Conservation (phyloP, 1,284 basidiomycete genomes). For the Sphaerobolus stellatus region DNA sequence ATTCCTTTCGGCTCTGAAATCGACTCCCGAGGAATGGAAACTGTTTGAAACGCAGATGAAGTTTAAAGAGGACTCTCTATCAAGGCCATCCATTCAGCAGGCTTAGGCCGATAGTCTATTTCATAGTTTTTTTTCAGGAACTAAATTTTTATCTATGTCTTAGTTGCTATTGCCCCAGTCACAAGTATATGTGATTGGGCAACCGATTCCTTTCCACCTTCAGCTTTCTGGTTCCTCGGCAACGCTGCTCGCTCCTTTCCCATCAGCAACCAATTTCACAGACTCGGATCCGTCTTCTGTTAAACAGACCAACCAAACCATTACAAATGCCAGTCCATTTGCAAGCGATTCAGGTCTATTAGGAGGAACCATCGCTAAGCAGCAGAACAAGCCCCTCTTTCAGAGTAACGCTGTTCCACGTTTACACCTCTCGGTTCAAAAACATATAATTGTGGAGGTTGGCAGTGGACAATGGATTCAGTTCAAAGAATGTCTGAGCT, state of each 20-base stretch:
- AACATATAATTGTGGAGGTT: neutral
- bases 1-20: constrained; percentile 51
- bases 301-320: neutral
- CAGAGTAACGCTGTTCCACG: neutral
- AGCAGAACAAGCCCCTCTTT: neutral
- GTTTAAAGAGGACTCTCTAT: neutral
- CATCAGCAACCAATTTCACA: neutral
- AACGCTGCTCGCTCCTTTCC: neutral
- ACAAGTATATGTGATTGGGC: constrained; percentile 54
- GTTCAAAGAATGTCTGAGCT: constrained; percentile 3
- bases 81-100: no score
- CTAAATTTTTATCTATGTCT: neutral
- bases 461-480: constrained; percentile 7
- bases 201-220: constrained; percentile 66
- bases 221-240: constrained; percentile 45
- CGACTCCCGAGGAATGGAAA: constrained; percentile 59
- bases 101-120: neutral
- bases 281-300: neutral
- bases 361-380: neutral
- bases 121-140: constrained; percentile 1
- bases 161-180: constrained; percentile 56
- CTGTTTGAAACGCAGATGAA: constrained; percentile 3
- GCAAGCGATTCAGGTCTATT: neutral
- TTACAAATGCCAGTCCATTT: neutral
- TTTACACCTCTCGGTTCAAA: constrained; percentile 4